Evolutionary conservation across 331 rosid genomes (phyloP).

Genomic region (Rosa hybrid): DNA sequence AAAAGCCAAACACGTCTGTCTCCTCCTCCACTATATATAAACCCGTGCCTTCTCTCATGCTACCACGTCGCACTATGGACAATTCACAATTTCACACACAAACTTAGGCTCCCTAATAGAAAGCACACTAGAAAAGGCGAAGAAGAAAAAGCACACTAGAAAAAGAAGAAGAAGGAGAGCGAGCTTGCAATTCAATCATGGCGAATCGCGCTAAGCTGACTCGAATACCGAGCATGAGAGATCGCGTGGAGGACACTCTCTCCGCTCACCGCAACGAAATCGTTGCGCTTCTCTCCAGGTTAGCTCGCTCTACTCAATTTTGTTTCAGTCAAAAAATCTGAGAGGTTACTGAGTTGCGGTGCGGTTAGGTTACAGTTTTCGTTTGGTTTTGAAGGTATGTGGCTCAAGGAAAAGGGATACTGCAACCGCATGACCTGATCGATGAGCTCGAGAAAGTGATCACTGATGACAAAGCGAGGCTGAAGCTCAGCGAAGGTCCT

Average conservation of each 20-base stretch:
- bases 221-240: slow-evolving; percentile 69
- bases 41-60: background rate
- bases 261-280: slow-evolving; percentile 84
- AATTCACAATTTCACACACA: background rate
- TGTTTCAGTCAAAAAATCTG: background rate
- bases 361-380: background rate
- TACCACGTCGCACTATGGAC: background rate
- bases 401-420: slow-evolving; percentile 81
- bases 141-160: background rate
- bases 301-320: background rate
- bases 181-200: slow-evolving; percentile 17
- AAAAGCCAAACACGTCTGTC: background rate
- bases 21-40: background rate
- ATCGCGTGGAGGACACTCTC: slow-evolving; percentile 78
- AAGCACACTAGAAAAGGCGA: background rate
- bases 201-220: slow-evolving; percentile 37
- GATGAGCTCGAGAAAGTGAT: slow-evolving; percentile 66
- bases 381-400: slow-evolving; percentile 57
- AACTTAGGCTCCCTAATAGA: background rate
- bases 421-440: slow-evolving; percentile 85
- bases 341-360: background rate
- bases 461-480: slow-evolving; percentile 41
- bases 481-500: slow-evolving; percentile 52
- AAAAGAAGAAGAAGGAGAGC: background rate
- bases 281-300: slow-evolving; percentile 90